Percentiles rank a stretch among this genome's conserved stretches.
Evolutionary conservation across 2,329 filamentous ascomycete genomes (phyloP).

Genomic region (Cladosporium sp.): DNA sequence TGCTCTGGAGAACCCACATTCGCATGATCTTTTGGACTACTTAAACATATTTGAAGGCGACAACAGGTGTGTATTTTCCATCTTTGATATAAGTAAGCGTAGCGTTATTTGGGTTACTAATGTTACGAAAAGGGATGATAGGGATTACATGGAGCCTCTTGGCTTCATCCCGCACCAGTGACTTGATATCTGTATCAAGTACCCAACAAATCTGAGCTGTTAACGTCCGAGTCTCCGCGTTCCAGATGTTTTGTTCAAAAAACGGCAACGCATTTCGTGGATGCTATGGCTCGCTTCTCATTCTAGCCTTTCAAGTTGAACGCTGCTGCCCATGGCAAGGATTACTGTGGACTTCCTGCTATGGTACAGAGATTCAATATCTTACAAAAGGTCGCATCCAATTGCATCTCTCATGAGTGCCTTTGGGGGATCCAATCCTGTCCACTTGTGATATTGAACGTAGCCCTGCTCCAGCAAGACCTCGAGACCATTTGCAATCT

Average conservation of each 20-base stretch:
- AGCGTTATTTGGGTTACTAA: neutral
- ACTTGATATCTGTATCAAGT: too few species aligned
- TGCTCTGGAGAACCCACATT: neutral
- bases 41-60: neutral
- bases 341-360: too few species aligned
- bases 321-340: too few species aligned
- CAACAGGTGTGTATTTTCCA: neutral
- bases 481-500: neutral
- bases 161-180: neutral
- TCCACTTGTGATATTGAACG: constrained; percentile 1
- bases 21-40: neutral
- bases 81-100: too few species aligned
- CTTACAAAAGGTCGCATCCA: neutral
- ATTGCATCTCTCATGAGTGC: neutral
- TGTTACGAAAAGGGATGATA: neutral
- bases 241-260: too few species aligned
- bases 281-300: too few species aligned
- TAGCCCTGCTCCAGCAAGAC: neutral
- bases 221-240: too few species aligned
- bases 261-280: too few species aligned
- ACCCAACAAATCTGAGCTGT: too few species aligned
- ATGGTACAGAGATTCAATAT: too few species aligned
- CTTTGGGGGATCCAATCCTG: neutral
- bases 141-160: neutral
- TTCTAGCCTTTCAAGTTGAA: too few species aligned